Base-by-base conservation (phyloP, 306 rosid genomes). In the Lathyrus oleraceus region DNA sequence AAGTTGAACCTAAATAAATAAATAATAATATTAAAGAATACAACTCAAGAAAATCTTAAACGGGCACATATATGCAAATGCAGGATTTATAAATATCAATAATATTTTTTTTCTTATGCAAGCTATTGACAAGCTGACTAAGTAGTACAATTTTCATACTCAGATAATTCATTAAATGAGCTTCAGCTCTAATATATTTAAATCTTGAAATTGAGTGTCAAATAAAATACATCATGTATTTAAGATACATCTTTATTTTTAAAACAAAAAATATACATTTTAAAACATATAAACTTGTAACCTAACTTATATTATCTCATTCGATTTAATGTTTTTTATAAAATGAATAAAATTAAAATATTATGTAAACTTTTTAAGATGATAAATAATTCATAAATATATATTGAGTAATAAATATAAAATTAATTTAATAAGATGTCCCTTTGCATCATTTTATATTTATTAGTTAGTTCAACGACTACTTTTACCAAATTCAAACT, bases 41-140 rank as follows among this genome's bases (percentile, higher is more conserved):
- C 56, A 30, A 30, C 65, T 59, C 10, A 17, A 66, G 17, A 68
- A 39, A 39, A 27, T 57, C 62, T 13, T 56, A 5, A 25, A 25
- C 10, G 61, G 3, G 11, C 19, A 56, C 19, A 7, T 21, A 43
- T 13, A n/a, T 17, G 19, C 30, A 39, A 12, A n/a, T 19, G 19
- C 20, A 40, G 23, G 40, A 70, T 12, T 53, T 70, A 23, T 51
- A 70, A 70, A 62, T 39, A 30, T 52, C 20, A 9, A 70, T 70
- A 64, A 10, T 78, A 47, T 58, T 71, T 47, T 47, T 65, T 17
- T 65, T 71, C 25, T 23, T 9, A 58, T 48, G 6, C 12, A 20
- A 39, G 28, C 48, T 48, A 47, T 65, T 78, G 52, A 36, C 42
- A 38, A 47, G 69, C 57, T 65, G 54, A 21, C 63, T 20, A 5